Base-by-base conservation (phyloP, 2,329 filamentous ascomycete genomes). In the Akanthomyces muscarius region DNA sequence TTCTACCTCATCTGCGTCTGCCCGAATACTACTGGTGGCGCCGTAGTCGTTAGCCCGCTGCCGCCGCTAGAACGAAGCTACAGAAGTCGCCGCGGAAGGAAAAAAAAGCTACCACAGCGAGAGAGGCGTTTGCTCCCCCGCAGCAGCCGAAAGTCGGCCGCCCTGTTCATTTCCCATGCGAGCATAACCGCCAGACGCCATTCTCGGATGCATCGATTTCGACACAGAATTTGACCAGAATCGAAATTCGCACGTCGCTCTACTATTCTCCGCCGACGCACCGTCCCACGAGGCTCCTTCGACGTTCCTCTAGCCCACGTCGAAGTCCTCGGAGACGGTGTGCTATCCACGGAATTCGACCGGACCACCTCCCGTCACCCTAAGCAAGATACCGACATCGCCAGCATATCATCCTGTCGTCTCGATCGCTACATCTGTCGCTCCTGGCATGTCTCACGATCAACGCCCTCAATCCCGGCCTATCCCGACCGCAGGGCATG, bases 381-480 rank as follows among this genome's bases (percentile, higher is more conserved):
- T 42, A 30, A 2, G 4, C 30, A 30, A 50, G 56, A 13, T 18
- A 7, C n/a, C 16, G 13, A 13, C 3, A 11, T 50, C 13, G 44
- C 23, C 44, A 30, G n/a, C 4, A 16, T 30, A 33, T 4, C 18
- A 25, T 18, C 30, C 38, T 62, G 2, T 44, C 60, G 66, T 62
- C 65, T 56, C 11, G n/a, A 3, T 53, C 38, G 33, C 8, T n/a
- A 13, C 5, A 21, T 30, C 48, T 21, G 10, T 25, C n/a, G 18
- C 13, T 11, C 44, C 13, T 44, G 80, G 77, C 69, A 83, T 83
- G 80, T 83, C 81, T 77, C 81, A 81, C 75, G 76, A 82, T 71
- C 74, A 80, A 72, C 76, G 75, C 64, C 71, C 76, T 69, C 68
- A 74, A 67, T 36, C 61, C 53, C 61, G 61, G 47, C 61, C 44